Evolutionary conservation across 768 basidiomycete species (phyloP).

Genomic region (Mycena filopes): DNA sequence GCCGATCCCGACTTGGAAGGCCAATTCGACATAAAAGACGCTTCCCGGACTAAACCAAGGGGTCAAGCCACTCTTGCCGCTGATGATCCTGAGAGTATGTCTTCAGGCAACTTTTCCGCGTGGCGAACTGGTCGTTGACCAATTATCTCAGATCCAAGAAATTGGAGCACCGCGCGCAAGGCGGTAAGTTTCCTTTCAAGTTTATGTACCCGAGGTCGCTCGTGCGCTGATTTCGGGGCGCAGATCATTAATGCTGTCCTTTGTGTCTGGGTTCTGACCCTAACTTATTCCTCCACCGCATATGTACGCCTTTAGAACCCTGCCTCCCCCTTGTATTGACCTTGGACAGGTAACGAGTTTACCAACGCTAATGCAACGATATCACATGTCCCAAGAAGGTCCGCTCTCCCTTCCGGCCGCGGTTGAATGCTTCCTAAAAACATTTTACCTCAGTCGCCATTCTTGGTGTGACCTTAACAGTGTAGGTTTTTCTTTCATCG

Average conservation of each 20-base stretch:
- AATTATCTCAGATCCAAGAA: no score
- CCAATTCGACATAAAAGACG: no score
- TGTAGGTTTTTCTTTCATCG: neutral
- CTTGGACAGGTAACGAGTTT: constrained; percentile 22
- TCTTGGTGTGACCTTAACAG: constrained; percentile 19
- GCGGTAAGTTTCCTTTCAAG: no score
- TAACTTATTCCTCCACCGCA: constrained; percentile 28
- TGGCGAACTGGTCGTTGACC: no score
- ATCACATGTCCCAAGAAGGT: constrained; percentile 26
- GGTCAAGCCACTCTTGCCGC: no score
- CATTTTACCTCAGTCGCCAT: constrained; percentile 12
- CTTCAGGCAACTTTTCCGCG: no score
- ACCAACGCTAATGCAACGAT: constrained; percentile 22
- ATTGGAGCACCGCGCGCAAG: no score
- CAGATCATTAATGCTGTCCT: constrained; percentile 16
- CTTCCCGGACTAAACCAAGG: no score
- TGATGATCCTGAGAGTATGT: no score
- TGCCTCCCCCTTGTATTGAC: neutral
- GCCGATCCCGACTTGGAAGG: no score
- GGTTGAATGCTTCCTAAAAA: neutral
- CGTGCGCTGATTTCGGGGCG: no score
- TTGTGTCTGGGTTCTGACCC: constrained; percentile 22
- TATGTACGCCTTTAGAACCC: constrained; percentile 9
- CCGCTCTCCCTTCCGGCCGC: neutral
- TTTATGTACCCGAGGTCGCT: no score